Conservation (phyloP, 345 rosid genomes). For the Hevea brasiliensis region DNA sequence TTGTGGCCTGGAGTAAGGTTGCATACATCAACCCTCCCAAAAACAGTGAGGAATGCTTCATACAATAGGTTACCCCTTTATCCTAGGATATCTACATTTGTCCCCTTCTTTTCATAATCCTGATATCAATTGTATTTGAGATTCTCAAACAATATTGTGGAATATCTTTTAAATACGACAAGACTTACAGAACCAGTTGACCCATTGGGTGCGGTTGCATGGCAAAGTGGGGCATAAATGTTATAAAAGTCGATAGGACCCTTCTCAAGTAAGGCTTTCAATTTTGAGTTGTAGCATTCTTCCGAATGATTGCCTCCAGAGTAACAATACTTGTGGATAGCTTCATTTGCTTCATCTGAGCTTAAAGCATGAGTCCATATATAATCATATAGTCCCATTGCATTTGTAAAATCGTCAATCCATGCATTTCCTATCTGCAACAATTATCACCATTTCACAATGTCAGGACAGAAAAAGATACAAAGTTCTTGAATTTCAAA, state of each 20-base stretch:
- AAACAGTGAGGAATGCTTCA: too few species aligned
- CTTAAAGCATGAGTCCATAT: slow-evolving; percentile 51
- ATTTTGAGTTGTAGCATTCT: not conserved
- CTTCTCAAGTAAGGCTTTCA: not conserved
- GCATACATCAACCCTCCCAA: too few species aligned
- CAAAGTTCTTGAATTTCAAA: too few species aligned
- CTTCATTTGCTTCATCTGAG: slow-evolving; percentile 46
- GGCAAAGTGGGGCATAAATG: slow-evolving; percentile 44
- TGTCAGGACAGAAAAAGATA: not conserved
- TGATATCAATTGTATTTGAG: not conserved
- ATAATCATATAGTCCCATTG: slow-evolving; percentile 34
- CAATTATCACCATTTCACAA: not conserved
- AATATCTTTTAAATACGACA: not conserved
- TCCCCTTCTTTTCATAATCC: too few species aligned
- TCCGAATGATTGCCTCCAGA: slow-evolving; percentile 13
- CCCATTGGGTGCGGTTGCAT: slow-evolving; percentile 6
- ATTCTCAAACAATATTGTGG: not conserved
- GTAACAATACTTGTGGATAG: slow-evolving; percentile 37
- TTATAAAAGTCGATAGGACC: slow-evolving; percentile 30
- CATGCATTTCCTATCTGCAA: slow-evolving; percentile 53
- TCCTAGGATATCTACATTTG: too few species aligned
- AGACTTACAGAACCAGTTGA: slow-evolving; percentile 27
- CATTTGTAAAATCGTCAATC: slow-evolving; percentile 24
- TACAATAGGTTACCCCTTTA: too few species aligned
- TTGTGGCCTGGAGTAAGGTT: too few species aligned